A percentile compares a stretch with the other conserved stretches of the same genome.
These are phyloP conservation scores for Pseudogymnoascus sp. DNA, from an alignment of 2,329 filamentous ascomycete genomes.

Conservation along the genomic window DNA sequence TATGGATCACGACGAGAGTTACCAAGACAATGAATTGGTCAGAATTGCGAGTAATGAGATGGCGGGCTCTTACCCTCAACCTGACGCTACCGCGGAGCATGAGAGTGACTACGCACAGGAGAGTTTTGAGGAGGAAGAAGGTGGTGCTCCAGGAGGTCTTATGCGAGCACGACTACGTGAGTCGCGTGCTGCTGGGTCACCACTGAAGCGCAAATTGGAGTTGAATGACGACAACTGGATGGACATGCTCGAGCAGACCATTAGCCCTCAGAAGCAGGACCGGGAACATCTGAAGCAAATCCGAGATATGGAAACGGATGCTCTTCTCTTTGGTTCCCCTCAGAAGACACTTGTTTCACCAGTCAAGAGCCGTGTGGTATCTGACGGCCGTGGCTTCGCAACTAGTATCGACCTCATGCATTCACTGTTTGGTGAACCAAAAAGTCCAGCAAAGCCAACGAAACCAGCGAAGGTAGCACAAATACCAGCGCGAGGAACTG, in stretches of 20 bases:
- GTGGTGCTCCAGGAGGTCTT: slow-evolving; percentile 51
- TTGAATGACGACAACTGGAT: slow-evolving; percentile 72
- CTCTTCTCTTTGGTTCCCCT: slow-evolving; percentile 22
- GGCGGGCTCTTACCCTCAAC: slow-evolving; percentile 68
- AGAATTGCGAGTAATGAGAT: slow-evolving; percentile 61
- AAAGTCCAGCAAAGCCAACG: slow-evolving; percentile 45
- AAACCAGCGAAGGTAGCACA: slow-evolving; percentile 17
- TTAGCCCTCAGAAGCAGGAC: slow-evolving; percentile 89
- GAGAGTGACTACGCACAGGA: slow-evolving; percentile 43
- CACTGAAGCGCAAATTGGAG: slow-evolving; percentile 50
- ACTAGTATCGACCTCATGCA: slow-evolving; percentile 96
- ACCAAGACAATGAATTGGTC: slow-evolving; percentile 68
- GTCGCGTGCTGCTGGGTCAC: slow-evolving; percentile 50
- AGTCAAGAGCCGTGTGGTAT: slow-evolving; percentile 21
- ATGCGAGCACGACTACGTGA: slow-evolving; percentile 56
- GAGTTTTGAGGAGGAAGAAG: slow-evolving; percentile 21
- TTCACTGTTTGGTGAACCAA: slow-evolving; percentile 72
- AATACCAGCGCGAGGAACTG: neutral
- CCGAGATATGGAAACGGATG: slow-evolving; percentile 38
- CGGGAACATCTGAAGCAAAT: slow-evolving; percentile 58
- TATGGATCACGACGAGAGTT: slow-evolving; percentile 56
- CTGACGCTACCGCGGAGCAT: slow-evolving; percentile 69
- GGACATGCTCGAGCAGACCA: slow-evolving; percentile 84
- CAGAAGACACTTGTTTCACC: slow-evolving; percentile 27
- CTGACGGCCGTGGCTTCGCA: slow-evolving; percentile 56